A percentile compares a stretch with the other conserved stretches of the same genome.
Evolutionary conservation across 2,329 filamentous ascomycete genomes (phyloP).

Genomic region (Byssoonygena ceratinophila): DNA sequence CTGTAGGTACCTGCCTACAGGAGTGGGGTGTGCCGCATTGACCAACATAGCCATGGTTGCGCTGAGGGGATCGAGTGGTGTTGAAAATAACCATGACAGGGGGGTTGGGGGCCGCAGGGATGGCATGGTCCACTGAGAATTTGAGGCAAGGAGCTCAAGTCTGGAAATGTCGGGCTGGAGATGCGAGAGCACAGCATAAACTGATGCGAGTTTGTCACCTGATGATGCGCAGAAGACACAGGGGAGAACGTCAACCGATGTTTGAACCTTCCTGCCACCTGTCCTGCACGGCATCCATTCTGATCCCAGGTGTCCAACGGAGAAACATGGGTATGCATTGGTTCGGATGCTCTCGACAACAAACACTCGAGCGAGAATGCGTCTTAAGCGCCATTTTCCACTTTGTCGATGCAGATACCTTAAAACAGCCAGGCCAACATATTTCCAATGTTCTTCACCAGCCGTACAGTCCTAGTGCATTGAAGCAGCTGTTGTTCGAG

Average conservation of each 20-base stretch:
- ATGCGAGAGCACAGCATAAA: conserved; percentile 3
- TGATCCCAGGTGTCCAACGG: background rate
- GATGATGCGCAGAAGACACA: background rate
- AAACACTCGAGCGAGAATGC: background rate
- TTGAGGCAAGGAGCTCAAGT: conserved; percentile 1
- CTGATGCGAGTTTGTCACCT: conserved; percentile 4
- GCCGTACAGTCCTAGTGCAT: too few relatives aligned
- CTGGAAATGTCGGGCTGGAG: background rate
- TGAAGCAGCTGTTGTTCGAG: too few relatives aligned
- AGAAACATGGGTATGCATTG: background rate
- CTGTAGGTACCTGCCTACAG: background rate
- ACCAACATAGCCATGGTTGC: conserved; percentile 7
- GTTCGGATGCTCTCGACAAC: background rate
- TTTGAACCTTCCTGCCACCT: background rate
- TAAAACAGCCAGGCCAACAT: background rate
- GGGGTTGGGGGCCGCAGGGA: conserved; percentile 6
- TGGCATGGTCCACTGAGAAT: background rate
- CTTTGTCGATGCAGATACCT: background rate
- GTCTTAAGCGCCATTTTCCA: background rate
- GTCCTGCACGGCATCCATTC: background rate
- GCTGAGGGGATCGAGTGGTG: background rate
- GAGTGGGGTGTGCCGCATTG: conserved; percentile 7
- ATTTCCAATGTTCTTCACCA: too few relatives aligned
- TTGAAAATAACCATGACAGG: background rate
- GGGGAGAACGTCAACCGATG: background rate